phyloP scores from a whole-genome alignment of 495 filamentous ascomycete species.

The Penicillium manginii region DNA sequence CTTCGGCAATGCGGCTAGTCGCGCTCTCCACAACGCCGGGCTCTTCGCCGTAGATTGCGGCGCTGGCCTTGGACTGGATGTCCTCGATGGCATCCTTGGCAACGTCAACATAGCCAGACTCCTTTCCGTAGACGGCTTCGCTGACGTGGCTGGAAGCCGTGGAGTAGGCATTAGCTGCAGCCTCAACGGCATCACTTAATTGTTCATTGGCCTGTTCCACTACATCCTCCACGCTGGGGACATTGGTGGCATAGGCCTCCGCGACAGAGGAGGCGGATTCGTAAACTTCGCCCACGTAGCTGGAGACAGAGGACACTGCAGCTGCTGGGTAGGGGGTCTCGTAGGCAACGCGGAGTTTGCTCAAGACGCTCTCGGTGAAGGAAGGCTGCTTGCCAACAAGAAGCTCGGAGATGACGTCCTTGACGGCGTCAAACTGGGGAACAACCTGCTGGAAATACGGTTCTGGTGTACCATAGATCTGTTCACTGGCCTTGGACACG shows the following conservation, averaged over 20 bases:
- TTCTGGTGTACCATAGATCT: conserved; percentile 73
- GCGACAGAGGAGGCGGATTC: conserved; percentile 58
- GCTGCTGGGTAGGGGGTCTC: conserved; percentile 56
- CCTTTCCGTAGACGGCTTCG: conserved; percentile 59
- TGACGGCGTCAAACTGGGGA: conserved; percentile 69
- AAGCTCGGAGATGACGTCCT: conserved; percentile 75
- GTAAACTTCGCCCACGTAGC: conserved; percentile 60
- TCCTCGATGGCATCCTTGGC: conserved; percentile 53
- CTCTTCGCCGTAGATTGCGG: conserved; percentile 59
- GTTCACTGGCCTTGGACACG: conserved; percentile 66
- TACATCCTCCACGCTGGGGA: conserved; percentile 61
- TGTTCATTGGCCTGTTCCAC: conserved; percentile 58
- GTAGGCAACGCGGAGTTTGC: conserved; percentile 67
- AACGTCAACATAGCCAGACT: conserved; percentile 51
- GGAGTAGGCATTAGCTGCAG: conserved; percentile 52
- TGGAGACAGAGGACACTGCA: conserved; percentile 54
- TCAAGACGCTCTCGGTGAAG: conserved; percentile 81
- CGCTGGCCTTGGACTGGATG: conserved; percentile 55
- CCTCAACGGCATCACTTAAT: conserved; percentile 62
- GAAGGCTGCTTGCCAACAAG: conserved; percentile 76
- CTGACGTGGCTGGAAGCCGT: conserved; percentile 53
- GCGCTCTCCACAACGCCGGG: conserved; percentile 60
- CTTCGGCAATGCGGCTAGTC: conserved; percentile 46
- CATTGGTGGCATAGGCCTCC: conserved; percentile 55
- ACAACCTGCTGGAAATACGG: conserved; percentile 62